phyloP scores from a whole-genome alignment of 2,329 filamentous ascomycete genomes.

The Pleomassaria siparia region DNA sequence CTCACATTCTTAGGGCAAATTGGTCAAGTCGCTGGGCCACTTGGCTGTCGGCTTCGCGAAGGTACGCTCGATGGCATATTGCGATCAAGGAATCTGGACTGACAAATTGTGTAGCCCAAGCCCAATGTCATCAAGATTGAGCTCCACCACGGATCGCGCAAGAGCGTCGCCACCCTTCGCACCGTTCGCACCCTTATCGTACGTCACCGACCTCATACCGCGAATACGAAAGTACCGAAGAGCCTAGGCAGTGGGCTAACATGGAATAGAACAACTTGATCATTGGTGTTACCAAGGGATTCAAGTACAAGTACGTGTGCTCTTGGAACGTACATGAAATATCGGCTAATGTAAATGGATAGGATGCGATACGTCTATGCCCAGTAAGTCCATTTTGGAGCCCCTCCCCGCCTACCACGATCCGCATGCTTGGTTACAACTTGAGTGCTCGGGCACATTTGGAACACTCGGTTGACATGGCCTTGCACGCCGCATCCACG shows the following conservation, averaged over 20 bases:
- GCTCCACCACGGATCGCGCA: conserved; percentile 97
- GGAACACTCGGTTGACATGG: background rate
- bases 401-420: background rate
- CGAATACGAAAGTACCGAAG: background rate
- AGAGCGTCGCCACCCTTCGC: conserved; percentile 96
- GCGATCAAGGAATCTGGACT: conserved; percentile 11
- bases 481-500: too few relatives aligned
- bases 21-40: conserved; percentile 95
- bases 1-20: conserved; percentile 68
- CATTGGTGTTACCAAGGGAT: conserved; percentile 97
- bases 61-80: conserved; percentile 28
- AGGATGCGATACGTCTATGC: conserved; percentile 99
- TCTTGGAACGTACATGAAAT: background rate
- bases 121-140: conserved; percentile 91
- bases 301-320: conserved; percentile 81
- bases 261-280: conserved; percentile 78
- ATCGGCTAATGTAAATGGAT: conserved; percentile 11
- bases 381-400: conserved; percentile 53
- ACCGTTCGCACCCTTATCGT: conserved; percentile 94
- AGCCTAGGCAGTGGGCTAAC: conserved; percentile 20
- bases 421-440: too few relatives aligned
- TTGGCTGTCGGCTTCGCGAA: conserved; percentile 93
- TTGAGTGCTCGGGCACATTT: background rate
- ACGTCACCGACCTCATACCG: conserved; percentile 20
- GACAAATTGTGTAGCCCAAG: conserved; percentile 56